Percentiles rank a stretch among this genome's conserved stretches.
Conservation (phyloP, 169 alveolate genomes). For the Amoebophrya sp. region DNA sequence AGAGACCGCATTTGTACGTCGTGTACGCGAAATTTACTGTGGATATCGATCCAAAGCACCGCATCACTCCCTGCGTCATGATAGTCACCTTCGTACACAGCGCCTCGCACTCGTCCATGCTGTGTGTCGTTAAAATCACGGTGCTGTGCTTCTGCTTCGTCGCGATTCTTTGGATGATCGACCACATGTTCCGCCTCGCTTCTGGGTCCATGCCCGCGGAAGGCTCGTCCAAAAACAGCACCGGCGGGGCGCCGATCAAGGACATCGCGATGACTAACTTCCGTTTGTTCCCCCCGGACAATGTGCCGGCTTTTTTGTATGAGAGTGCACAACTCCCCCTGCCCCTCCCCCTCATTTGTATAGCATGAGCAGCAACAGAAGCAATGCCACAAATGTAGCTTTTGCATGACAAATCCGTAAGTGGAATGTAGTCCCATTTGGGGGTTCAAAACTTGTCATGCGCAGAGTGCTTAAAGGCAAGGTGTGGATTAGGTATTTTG, state of each 20-base stretch:
- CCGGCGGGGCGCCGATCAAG: constrained; percentile 72
- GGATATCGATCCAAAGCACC: background rate
- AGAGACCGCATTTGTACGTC: no score
- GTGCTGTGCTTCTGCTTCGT: background rate
- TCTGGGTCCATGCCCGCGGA: constrained; percentile 79
- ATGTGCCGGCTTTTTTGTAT: constrained; percentile 51
- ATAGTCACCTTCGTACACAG: background rate
- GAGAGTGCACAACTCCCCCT: no score
- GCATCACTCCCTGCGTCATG: background rate
- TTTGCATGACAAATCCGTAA: no score
- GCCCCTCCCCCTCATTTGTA: no score
- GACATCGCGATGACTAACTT: constrained; percentile 71
- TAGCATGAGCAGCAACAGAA: no score
- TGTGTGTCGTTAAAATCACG: background rate
- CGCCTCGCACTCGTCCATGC: constrained; percentile 23
- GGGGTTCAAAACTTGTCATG: no score
- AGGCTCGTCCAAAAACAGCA: constrained; percentile 72
- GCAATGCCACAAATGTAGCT: no score
- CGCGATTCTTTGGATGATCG: background rate
- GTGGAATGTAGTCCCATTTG: no score
- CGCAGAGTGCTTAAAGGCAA: no score
- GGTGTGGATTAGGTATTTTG: no score
- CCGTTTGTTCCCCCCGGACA: constrained; percentile 73
- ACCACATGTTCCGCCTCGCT: constrained; percentile 72
- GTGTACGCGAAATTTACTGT: no score